Evolutionary conservation across 768 basidiomycete genomes (phyloP).

Genomic region (Kwoniella dendrophila): DNA sequence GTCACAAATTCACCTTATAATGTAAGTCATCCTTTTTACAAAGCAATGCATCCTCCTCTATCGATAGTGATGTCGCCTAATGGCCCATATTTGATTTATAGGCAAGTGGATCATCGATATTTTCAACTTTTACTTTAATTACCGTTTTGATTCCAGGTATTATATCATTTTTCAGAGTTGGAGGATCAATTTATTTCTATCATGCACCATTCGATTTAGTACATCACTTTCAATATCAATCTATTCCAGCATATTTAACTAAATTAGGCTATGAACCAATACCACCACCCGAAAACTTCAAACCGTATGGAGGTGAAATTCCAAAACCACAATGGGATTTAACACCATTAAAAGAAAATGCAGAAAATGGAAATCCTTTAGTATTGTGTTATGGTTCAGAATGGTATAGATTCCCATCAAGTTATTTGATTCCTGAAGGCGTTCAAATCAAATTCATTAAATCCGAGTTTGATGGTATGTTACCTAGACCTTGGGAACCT

Average conservation of each 20-base stretch:
- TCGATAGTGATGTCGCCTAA: neutral
- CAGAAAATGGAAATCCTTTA: conserved; percentile 65
- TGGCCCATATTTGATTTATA: neutral
- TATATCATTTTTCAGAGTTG: conserved; percentile 75
- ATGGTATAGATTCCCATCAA: conserved; percentile 92
- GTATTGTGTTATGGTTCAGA: conserved; percentile 87
- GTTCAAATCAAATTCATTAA: conserved; percentile 85
- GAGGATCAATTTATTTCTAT: conserved; percentile 85
- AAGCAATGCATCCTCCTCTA: neutral
- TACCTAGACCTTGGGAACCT: conserved; percentile 76
- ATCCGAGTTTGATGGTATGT: conserved; percentile 83
- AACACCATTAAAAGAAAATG: conserved; percentile 66
- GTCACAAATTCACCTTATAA: conserved; percentile 80
- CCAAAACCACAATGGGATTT: conserved; percentile 65
- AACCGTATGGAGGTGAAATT: conserved; percentile 57
- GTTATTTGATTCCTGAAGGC: conserved; percentile 81
- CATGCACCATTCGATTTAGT: conserved; percentile 79
- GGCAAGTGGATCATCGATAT: conserved; percentile 75
- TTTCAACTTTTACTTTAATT: conserved; percentile 72
- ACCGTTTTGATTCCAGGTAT: conserved; percentile 68
- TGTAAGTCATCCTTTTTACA: conserved; percentile 66
- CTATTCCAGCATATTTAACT: conserved; percentile 78
- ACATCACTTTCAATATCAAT: conserved; percentile 70
- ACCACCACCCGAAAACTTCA: conserved; percentile 44
- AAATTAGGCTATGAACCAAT: conserved; percentile 51